Evolutionary conservation across 208 protist species (phyloP), one percentile per base, ranked within the genome.

Genomic region (Hexamita inflata): DNA sequence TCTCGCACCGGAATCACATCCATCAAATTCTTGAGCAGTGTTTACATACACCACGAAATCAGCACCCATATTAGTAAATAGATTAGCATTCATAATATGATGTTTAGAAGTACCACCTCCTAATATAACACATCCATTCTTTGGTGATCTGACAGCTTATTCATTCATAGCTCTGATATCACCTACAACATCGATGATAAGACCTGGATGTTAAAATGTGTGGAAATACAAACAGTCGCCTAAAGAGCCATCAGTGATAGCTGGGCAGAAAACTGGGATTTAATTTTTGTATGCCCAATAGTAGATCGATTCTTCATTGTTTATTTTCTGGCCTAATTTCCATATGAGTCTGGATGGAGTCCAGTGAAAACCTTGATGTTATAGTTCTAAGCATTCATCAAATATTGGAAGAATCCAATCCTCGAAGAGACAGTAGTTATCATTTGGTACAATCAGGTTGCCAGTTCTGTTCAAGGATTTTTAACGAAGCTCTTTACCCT

Each of bases 191-290:
- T 99, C 94, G 0, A 98, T 78, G 0, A 95, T 85, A 19, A 98
- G 85, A 2, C 94, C 94, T 39, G 93, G 93, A 15, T 92, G 88
- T 2, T 89, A 91, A 60, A 92, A 98, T 29, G 92, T 94, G 84
- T 98, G 93, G 81, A 99, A 99, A 84, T 93, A 99, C 59, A 99
- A 89, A 95, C 98, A 99, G 83, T 99, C 96, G 30, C 97, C 96
- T 74, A 99, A 92, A 4, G 91, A 95, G 26, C 85, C 85, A 76
- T 98, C 94, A 34, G 95, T 98, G 13, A 99, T 58, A 0, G 96
- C 95, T 13, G 96, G 96, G 45, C 89, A 97, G 85, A 95, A 99
- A 29, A 99, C 86, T 24, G 95, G 95, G 74, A 99, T 99, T 65
- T 91, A 78, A 82, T 98, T 96, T 75, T 90, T 91, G 80, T 88